These are phyloP conservation scores for Grifola frondosa DNA, from an alignment of 1,284 basidiomycete genomes.

Conservation along the genomic window DNA sequence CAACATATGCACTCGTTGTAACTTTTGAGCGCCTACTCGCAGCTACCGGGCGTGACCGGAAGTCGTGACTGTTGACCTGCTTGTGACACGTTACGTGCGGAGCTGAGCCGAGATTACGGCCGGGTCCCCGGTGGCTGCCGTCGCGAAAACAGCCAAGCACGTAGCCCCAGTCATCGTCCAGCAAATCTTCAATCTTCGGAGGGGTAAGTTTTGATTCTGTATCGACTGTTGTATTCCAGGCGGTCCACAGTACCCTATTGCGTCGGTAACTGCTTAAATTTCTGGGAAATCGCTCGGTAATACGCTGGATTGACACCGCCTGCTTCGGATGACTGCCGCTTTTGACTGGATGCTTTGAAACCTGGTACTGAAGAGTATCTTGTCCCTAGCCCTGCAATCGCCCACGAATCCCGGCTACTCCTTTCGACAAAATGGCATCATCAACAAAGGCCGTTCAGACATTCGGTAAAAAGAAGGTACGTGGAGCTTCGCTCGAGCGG, in stretches of 20 bases:
- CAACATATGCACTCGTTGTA: slow-evolving; percentile 25
- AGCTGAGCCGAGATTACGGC: too few species aligned
- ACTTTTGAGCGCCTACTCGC: slow-evolving; percentile 8
- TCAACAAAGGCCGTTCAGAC: slow-evolving; percentile 89
- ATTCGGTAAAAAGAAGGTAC: slow-evolving; percentile 97
- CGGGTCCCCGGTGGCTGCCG: too few species aligned
- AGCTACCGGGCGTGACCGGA: slow-evolving; percentile 5
- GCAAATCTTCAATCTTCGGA: slow-evolving; percentile 35
- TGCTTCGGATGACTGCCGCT: slow-evolving; percentile 37
- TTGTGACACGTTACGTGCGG: slow-evolving; percentile 5
- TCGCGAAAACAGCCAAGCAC: slow-evolving; percentile 23
- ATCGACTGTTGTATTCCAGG: too few species aligned
- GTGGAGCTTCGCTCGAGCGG: too few species aligned
- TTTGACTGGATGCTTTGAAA: slow-evolving; percentile 6
- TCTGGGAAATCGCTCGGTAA: slow-evolving; percentile 6
- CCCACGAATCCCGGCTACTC: slow-evolving; percentile 24
- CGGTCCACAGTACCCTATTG: too few species aligned
- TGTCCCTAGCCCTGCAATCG: slow-evolving; percentile 19
- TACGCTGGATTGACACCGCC: slow-evolving; percentile 40
- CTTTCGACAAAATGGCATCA: slow-evolving; percentile 61
- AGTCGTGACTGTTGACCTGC: neutral
- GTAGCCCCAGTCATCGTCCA: slow-evolving; percentile 25
- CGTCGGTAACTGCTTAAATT: too few species aligned
- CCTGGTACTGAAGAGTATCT: slow-evolving; percentile 13
- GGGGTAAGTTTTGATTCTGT: slow-evolving; percentile 38